Evolutionary conservation across 2,329 filamentous ascomycete species (phyloP).

Genomic region (Cyphellophora attinorum): DNA sequence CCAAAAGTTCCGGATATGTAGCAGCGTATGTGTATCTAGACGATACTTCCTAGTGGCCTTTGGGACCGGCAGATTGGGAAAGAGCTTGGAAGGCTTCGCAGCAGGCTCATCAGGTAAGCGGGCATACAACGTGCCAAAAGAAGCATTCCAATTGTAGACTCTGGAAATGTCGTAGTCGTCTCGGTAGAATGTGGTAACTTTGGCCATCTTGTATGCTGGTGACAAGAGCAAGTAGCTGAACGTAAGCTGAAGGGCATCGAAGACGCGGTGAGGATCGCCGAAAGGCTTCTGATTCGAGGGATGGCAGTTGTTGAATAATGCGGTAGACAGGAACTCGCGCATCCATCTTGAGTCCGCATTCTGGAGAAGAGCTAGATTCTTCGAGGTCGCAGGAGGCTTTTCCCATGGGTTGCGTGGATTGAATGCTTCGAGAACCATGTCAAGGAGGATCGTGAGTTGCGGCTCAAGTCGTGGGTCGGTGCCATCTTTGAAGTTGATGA

Average conservation of each 20-base stretch:
- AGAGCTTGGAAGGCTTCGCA: conserved; percentile 12
- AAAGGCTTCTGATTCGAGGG: conserved; percentile 6
- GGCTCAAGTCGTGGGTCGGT: conserved; percentile 22
- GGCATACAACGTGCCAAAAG: conserved; percentile 19
- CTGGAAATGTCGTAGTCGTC: conserved; percentile 15
- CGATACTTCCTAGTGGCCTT: conserved; percentile 10
- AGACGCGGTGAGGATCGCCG: conserved; percentile 11
- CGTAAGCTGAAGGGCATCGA: conserved; percentile 19
- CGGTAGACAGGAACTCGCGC: conserved; percentile 11
- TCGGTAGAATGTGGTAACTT: conserved; percentile 8
- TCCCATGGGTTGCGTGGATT: conserved; percentile 5
- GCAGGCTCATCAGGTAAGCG: not conserved
- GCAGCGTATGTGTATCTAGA: conserved; percentile 22
- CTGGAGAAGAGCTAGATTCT: conserved; percentile 14
- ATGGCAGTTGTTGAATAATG: conserved; percentile 8
- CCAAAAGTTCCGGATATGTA: conserved; percentile 34
- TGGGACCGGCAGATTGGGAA: conserved; percentile 5
- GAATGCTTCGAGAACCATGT: conserved; percentile 18
- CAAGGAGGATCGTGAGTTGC: conserved; percentile 20
- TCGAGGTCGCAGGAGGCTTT: conserved; percentile 9
- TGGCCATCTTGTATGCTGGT: conserved; percentile 10
- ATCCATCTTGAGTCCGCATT: conserved; percentile 12
- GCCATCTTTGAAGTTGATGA: conserved; percentile 19
- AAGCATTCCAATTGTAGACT: conserved; percentile 20
- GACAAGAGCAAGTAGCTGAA: conserved; percentile 24